These are phyloP conservation scores for Pascua guehoae DNA, from an alignment of 1,284 basidiomycete genomes.

Conservation along the genomic window DNA sequence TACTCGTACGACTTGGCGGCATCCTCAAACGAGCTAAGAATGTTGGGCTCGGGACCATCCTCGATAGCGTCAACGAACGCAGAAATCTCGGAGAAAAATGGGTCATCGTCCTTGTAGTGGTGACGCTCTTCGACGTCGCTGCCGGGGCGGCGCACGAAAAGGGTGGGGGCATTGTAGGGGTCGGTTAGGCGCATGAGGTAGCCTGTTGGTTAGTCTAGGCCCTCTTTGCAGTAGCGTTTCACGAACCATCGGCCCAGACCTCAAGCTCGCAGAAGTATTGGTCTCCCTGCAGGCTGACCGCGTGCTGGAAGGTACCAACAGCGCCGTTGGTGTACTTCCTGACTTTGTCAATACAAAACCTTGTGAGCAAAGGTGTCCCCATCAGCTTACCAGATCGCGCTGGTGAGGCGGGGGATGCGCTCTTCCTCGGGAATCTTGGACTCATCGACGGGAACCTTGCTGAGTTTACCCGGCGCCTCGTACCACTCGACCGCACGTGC, in stretches of 20 bases:
- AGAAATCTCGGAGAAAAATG: conserved; percentile 85
- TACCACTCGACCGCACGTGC: conserved; percentile 88
- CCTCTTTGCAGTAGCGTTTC: neutral
- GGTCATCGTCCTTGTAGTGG: conserved; percentile 75
- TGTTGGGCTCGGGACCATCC: conserved; percentile 44
- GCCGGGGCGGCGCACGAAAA: conserved; percentile 78
- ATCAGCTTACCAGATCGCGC: conserved; percentile 34
- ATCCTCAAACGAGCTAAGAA: conserved; percentile 57
- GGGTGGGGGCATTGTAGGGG: conserved; percentile 67
- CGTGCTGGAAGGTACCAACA: conserved; percentile 81
- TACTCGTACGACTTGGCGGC: conserved; percentile 76
- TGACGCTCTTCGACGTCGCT: conserved; percentile 76
- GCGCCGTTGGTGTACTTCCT: conserved; percentile 88
- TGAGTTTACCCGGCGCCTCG: conserved; percentile 80
- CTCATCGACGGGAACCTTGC: conserved; percentile 61
- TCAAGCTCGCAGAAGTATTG: conserved; percentile 92
- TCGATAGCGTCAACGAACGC: conserved; percentile 79
- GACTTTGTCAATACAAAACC: neutral
- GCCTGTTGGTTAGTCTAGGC: neutral
- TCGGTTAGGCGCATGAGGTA: conserved; percentile 67
- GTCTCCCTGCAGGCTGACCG: conserved; percentile 80
- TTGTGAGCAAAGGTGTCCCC: too few relatives aligned
- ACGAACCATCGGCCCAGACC: conserved; percentile 70
- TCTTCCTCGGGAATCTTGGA: conserved; percentile 45
- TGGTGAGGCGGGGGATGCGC: conserved; percentile 48